These are phyloP conservation scores for Daedaleopsis sinensis DNA, from an alignment of 768 basidiomycete genomes.

Conservation along the genomic window DNA sequence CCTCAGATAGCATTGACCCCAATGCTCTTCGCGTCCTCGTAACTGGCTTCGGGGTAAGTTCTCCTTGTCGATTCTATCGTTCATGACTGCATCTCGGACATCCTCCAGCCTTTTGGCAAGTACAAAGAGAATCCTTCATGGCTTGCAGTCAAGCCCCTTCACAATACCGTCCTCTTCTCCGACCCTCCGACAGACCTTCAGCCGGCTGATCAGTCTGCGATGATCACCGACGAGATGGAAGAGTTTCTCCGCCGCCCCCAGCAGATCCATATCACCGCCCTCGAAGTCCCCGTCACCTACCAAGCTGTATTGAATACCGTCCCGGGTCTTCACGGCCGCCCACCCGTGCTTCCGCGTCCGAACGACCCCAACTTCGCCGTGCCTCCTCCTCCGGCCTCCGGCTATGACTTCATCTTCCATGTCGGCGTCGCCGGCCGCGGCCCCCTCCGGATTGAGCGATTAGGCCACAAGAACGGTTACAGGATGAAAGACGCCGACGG, in stretches of 20 bases:
- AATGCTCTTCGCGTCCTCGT: conserved; percentile 48
- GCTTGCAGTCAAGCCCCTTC: conserved; percentile 66
- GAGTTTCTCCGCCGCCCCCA: conserved; percentile 19
- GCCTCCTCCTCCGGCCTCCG: conserved; percentile 45
- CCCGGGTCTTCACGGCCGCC: conserved; percentile 62
- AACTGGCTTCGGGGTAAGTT: conserved; percentile 57
- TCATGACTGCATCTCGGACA: background rate
- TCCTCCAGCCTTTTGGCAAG: conserved; percentile 25
- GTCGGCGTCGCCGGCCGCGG: conserved; percentile 70
- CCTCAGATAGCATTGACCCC: conserved; percentile 30
- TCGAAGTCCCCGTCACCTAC: conserved; percentile 63
- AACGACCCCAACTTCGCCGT: conserved; percentile 40
- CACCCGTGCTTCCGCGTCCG: conserved; percentile 50
- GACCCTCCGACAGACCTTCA: conserved; percentile 20
- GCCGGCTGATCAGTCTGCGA: conserved; percentile 29
- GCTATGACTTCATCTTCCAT: conserved; percentile 74
- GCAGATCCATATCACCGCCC: conserved; percentile 60
- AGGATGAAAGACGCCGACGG: conserved; percentile 67
- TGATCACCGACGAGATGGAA: conserved; percentile 27
- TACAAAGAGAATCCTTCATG: conserved; percentile 63
- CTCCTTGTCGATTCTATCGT: background rate
- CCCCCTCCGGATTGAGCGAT: conserved; percentile 61
- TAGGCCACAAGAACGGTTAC: conserved; percentile 69
- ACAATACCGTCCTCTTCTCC: conserved; percentile 54
- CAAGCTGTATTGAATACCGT: conserved; percentile 55